These are phyloP conservation scores for Gossypium schwendimanii DNA, from an alignment of 441 rosid species.

Conservation along the genomic window DNA sequence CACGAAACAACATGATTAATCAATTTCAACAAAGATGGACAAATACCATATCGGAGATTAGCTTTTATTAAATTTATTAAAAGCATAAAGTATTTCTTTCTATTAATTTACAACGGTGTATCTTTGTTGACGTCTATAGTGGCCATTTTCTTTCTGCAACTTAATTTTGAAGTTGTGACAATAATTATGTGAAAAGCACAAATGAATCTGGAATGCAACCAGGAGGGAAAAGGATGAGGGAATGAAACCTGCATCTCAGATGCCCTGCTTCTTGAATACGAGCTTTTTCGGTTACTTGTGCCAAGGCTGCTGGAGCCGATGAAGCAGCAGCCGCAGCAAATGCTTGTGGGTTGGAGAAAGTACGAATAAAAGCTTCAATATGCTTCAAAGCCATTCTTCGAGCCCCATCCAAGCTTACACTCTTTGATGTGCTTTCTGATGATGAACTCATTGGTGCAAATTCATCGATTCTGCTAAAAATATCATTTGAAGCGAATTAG, in stretches of 20 bases:
- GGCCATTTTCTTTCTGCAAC: background rate
- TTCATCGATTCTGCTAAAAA: constrained; percentile 72
- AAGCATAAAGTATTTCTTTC: background rate
- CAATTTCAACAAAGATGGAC: background rate
- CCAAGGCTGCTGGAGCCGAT: constrained; percentile 67
- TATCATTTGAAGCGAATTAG: background rate
- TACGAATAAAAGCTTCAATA: constrained; percentile 58
- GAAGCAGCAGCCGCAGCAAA: constrained; percentile 70
- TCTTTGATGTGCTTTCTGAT: constrained; percentile 61
- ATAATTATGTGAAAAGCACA: background rate
- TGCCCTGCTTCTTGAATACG: constrained; percentile 96
- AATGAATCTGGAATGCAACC: background rate
- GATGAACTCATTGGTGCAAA: constrained; percentile 53
- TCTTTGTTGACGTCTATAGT: background rate
- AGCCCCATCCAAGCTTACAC: constrained; percentile 72
- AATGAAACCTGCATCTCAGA: constrained; percentile 81
- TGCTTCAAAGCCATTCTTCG: constrained; percentile 77
- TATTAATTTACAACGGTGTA: background rate
- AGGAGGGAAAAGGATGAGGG: background rate
- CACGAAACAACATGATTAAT: background rate
- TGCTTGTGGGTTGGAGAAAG: constrained; percentile 66
- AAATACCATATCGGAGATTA: background rate
- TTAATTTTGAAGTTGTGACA: background rate
- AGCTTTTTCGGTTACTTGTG: constrained; percentile 83
- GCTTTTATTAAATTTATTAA: background rate